Percentiles rank a stretch among this genome's conserved stretches.
Conservation (phyloP, 352 stramenopile species). For the Bremia lactucae region DNA sequence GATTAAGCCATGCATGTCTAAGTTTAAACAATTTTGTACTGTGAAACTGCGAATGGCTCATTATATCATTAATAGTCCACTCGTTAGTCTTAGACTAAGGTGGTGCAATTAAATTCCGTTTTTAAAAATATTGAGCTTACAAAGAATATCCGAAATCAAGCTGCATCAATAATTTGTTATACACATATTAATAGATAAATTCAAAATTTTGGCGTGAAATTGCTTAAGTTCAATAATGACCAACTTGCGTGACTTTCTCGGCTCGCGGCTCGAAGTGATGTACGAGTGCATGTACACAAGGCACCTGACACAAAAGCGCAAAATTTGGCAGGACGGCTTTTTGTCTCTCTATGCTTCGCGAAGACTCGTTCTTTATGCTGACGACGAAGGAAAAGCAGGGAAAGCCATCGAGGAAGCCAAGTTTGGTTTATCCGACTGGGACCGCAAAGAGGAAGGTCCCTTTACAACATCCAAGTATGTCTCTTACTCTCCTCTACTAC, state of each 20-base stretch:
- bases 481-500: not conserved
- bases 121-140: too few relatives aligned
- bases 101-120: too few relatives aligned
- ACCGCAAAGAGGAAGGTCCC: conserved; percentile 50
- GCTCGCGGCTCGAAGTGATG: conserved; percentile 1
- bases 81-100: too few relatives aligned
- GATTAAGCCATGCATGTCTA: too few relatives aligned
- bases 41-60: too few relatives aligned
- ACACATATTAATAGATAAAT: too few relatives aligned
- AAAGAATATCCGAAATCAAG: too few relatives aligned
- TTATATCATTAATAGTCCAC: too few relatives aligned
- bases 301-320: conserved; percentile 82
- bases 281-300: conserved; percentile 22
- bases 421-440: conserved; percentile 38
- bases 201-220: too few relatives aligned
- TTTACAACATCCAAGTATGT: conserved; percentile 48
- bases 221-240: too few relatives aligned
- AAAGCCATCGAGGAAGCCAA: conserved; percentile 52
- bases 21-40: too few relatives aligned
- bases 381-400: conserved; percentile 25
- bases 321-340: conserved; percentile 76
- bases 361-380: conserved; percentile 51
- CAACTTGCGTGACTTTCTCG: conserved; percentile 7
- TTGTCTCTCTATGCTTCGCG: conserved; percentile 37
- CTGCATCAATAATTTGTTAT: too few relatives aligned